Evolutionary conservation across 2,329 filamentous ascomycete species (phyloP).

Genomic region (Periglandula ipomoeae): DNA sequence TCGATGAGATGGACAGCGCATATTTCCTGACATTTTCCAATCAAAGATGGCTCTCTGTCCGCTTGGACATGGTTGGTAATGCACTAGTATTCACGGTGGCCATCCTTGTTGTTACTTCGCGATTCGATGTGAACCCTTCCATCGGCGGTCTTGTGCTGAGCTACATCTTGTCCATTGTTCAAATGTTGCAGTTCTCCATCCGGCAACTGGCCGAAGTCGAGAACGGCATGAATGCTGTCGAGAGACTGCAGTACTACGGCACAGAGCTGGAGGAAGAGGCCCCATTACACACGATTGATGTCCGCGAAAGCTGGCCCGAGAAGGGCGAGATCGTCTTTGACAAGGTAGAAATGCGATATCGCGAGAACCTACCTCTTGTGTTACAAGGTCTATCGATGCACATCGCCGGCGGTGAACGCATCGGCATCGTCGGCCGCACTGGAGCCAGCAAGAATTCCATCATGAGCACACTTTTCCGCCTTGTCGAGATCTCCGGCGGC

Average conservation of each 20-base stretch:
- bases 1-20: constrained; percentile 88
- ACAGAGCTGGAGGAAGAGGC: constrained; percentile 82
- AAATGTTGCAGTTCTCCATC: constrained; percentile 94
- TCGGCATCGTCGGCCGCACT: constrained; percentile 74
- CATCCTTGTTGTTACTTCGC: constrained; percentile 84
- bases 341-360: constrained; percentile 71
- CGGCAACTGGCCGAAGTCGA: constrained; percentile 91
- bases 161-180: constrained; percentile 87
- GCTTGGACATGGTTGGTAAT: constrained; percentile 78
- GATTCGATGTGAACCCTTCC: constrained; percentile 75
- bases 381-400: constrained; percentile 63
- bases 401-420: constrained; percentile 64
- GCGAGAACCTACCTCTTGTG: constrained; percentile 61
- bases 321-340: constrained; percentile 72
- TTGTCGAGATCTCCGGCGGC: constrained; percentile 56
- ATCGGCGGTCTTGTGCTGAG: constrained; percentile 83
- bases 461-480: constrained; percentile 73
- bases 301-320: constrained; percentile 74
- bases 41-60: constrained; percentile 82
- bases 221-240: constrained; percentile 96
- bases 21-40: constrained; percentile 96
- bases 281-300: constrained; percentile 65
- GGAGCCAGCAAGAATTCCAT: constrained; percentile 78
- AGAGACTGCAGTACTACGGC: constrained; percentile 85
- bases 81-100: constrained; percentile 78